Percentiles rank a stretch among this genome's conserved stretches.
phyloP scores from a whole-genome alignment of 306 rosid species.

The Quillaja saponaria region DNA sequence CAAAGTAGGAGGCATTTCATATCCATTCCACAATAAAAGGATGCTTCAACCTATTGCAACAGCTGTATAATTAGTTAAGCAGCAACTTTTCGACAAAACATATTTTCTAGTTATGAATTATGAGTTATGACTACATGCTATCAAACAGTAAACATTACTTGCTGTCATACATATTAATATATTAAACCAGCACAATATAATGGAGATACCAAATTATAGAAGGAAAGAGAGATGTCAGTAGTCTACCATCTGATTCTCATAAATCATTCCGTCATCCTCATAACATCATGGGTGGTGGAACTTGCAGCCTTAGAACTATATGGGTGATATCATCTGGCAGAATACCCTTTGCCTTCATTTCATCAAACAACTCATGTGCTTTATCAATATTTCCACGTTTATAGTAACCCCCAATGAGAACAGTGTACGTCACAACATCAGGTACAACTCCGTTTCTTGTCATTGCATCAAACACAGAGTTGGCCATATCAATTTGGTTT shows the following conservation, averaged over 20 bases:
- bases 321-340: conserved; percentile 43
- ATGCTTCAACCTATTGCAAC: neutral
- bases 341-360: conserved; percentile 48
- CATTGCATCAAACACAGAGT: conserved; percentile 49
- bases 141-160: neutral
- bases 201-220: conserved; percentile 11
- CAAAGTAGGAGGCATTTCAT: neutral
- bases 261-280: conserved; percentile 30
- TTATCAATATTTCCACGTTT: conserved; percentile 34
- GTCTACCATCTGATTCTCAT: conserved; percentile 37
- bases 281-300: conserved; percentile 23
- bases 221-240: conserved; percentile 17
- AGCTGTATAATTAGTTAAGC: too few relatives aligned
- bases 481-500: conserved; percentile 47
- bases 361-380: conserved; percentile 37
- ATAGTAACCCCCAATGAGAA: conserved; percentile 43
- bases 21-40: neutral
- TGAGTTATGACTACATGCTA: too few relatives aligned
- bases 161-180: conserved; percentile 16
- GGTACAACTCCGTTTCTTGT: conserved; percentile 39
- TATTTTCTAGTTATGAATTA: neutral
- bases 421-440: conserved; percentile 55
- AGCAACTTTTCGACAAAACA: neutral
- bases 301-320: conserved; percentile 26
- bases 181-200: conserved; percentile 15